Evolutionary conservation across 139 green algal genomes (phyloP).

Genomic region (Coelastrella sp.): DNA sequence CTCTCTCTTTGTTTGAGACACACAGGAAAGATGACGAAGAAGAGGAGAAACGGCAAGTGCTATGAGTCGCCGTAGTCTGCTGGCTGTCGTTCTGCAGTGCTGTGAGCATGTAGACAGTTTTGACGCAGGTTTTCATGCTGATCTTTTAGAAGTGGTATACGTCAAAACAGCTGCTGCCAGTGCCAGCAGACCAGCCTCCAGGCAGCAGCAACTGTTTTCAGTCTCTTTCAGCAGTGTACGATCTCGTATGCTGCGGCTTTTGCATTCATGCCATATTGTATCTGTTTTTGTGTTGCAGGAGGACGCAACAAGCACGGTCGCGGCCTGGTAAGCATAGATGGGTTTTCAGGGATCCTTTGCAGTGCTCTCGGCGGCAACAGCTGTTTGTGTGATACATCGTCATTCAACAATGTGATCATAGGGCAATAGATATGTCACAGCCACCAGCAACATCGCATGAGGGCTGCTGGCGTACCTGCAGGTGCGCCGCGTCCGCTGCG

Average conservation of each 20-base stretch:
- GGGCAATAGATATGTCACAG: neutral
- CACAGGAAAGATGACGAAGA: constrained; percentile 87
- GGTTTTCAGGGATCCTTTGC: neutral
- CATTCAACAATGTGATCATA: neutral
- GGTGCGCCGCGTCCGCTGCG: constrained; percentile 94
- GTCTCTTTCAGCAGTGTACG: no score
- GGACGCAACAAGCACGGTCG: constrained; percentile 92
- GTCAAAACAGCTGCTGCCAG: no score
- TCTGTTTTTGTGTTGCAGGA: constrained; percentile 21
- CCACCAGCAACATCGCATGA: neutral
- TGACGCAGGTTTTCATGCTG: no score
- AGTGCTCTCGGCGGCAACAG: neutral
- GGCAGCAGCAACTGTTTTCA: neutral
- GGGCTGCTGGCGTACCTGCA: constrained; percentile 54
- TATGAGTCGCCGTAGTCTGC: neutral
- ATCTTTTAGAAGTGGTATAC: neutral
- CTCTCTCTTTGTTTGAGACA: constrained; percentile 37
- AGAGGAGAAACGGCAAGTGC: constrained; percentile 71
- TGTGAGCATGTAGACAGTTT: neutral
- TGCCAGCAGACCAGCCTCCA: neutral
- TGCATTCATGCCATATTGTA: neutral
- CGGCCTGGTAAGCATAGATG: constrained; percentile 75
- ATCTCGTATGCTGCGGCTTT: neutral
- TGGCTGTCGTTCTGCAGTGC: neutral
- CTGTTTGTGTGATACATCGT: neutral